Conservation (phyloP, 192 early-diverging fungal genomes). For the Coemansia sp. region DNA sequence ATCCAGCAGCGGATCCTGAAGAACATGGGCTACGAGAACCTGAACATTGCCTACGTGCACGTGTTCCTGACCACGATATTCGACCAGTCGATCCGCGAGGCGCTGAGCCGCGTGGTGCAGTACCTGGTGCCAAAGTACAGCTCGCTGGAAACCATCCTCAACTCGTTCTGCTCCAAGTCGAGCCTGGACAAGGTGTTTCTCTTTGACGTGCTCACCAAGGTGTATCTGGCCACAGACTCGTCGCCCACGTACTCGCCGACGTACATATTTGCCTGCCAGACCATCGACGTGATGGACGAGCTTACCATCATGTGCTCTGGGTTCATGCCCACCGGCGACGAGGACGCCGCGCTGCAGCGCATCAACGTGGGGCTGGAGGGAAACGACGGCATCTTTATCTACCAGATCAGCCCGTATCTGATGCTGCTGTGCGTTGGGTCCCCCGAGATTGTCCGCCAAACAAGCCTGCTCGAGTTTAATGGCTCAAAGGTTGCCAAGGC, state of each 20-base stretch:
- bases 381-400: slow-evolving; percentile 25
- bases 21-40: slow-evolving; percentile 73
- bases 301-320: slow-evolving; percentile 67
- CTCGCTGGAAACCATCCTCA: slow-evolving; percentile 86
- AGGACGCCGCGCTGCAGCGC: slow-evolving; percentile 20
- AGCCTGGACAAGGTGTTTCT: slow-evolving; percentile 96
- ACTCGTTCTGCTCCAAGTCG: slow-evolving; percentile 92
- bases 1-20: slow-evolving; percentile 91
- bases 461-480: slow-evolving; percentile 50
- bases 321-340: slow-evolving; percentile 10
- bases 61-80: slow-evolving; percentile 94
- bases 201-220: slow-evolving; percentile 84
- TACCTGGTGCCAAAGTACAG: slow-evolving; percentile 82
- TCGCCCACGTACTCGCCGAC: slow-evolving; percentile 86
- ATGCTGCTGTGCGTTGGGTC: slow-evolving; percentile 32
- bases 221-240: slow-evolving; percentile 93
- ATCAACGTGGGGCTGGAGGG: slow-evolving; percentile 22
- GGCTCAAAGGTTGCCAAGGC: slow-evolving; percentile 44
- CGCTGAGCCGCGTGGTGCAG: slow-evolving; percentile 91
- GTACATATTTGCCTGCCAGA: slow-evolving; percentile 92
- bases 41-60: slow-evolving; percentile 72
- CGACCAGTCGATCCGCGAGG: slow-evolving; percentile 92
- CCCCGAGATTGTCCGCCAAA: slow-evolving; percentile 21
- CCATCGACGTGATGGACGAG: slow-evolving; percentile 91
- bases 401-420: slow-evolving; percentile 37